Percentiles rank a stretch among this genome's conserved stretches.
phyloP scores from a whole-genome alignment of 1,284 basidiomycete species.

The Rhodotorula sp. region DNA sequence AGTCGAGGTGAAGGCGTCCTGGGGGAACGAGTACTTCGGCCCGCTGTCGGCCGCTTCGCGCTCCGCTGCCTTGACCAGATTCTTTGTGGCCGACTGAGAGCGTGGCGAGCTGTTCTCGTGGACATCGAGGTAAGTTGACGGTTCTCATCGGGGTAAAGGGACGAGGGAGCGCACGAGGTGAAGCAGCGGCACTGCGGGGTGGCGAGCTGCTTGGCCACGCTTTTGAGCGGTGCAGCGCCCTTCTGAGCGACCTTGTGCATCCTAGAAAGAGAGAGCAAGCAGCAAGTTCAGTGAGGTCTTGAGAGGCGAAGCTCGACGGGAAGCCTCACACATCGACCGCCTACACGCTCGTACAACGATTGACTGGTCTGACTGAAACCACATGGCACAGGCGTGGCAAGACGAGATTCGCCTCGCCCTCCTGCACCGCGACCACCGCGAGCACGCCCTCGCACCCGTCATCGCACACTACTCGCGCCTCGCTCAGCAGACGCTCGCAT shows the following conservation, averaged over 20 bases:
- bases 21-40: slow-evolving; percentile 11
- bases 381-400: slow-evolving; percentile 9
- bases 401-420: slow-evolving; percentile 23
- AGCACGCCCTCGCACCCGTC: slow-evolving; percentile 17
- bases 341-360: not conserved
- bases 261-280: too few species aligned
- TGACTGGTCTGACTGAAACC: too few species aligned
- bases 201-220: too few species aligned
- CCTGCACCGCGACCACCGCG: slow-evolving; percentile 20
- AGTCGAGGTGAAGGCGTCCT: slow-evolving; percentile 7
- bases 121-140: too few species aligned
- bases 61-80: not conserved
- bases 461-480: slow-evolving; percentile 58
- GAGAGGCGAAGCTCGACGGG: not conserved
- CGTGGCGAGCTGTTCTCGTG: not conserved
- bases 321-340: not conserved
- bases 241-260: too few species aligned
- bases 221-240: too few species aligned
- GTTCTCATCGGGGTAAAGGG: too few species aligned
- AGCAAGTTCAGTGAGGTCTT: too few species aligned
- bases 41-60: not conserved
- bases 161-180: not conserved
- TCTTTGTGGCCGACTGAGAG: not conserved
- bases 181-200: not conserved
- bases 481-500: slow-evolving; percentile 79